phyloP scores from a whole-genome alignment of 2,329 filamentous ascomycete genomes.

The Remersonia thermophila region DNA sequence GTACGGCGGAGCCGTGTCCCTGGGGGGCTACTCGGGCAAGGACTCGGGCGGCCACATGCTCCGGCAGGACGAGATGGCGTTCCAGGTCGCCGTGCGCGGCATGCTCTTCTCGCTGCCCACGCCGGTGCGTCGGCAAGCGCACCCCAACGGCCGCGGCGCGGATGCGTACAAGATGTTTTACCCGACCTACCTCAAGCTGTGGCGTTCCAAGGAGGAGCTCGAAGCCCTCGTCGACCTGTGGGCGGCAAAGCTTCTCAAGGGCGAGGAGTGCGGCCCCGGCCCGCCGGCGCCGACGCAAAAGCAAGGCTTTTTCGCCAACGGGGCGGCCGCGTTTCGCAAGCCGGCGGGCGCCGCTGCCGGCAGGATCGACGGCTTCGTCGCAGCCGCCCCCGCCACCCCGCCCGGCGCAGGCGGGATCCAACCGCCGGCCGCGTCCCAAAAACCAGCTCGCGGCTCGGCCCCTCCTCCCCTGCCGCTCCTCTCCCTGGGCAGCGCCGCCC shows the following conservation, averaged over 20 bases:
- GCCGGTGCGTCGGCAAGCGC: conserved; percentile 63
- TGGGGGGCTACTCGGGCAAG: conserved; percentile 35
- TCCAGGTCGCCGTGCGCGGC: conserved; percentile 80
- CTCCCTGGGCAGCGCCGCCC: conserved; percentile 52
- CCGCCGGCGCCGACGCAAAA: conserved; percentile 21
- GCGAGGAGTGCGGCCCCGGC: conserved; percentile 28
- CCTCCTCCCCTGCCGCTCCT: conserved; percentile 20
- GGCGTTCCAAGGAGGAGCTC: conserved; percentile 72
- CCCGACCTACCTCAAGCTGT: conserved; percentile 70
- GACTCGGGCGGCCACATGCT: conserved; percentile 59
- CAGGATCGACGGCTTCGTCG: too few species aligned
- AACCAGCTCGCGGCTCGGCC: conserved; percentile 1
- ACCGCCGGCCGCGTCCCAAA: conserved; percentile 4
- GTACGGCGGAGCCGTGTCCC: conserved; percentile 34
- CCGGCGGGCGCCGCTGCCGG: too few species aligned
- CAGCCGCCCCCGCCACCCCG: background rate
- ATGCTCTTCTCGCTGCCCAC: conserved; percentile 73
- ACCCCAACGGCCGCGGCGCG: conserved; percentile 27
- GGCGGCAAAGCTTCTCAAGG: conserved; percentile 47
- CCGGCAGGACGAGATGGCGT: conserved; percentile 87
- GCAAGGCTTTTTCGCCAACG: conserved; percentile 1
- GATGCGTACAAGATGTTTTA: conserved; percentile 88
- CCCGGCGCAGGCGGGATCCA: conserved; percentile 5
- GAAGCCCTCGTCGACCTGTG: conserved; percentile 61
- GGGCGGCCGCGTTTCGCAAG: conserved; percentile 7